Evolutionary conservation across 495 filamentous ascomycete genomes (phyloP).

Genomic region (Penicillium taxi): DNA sequence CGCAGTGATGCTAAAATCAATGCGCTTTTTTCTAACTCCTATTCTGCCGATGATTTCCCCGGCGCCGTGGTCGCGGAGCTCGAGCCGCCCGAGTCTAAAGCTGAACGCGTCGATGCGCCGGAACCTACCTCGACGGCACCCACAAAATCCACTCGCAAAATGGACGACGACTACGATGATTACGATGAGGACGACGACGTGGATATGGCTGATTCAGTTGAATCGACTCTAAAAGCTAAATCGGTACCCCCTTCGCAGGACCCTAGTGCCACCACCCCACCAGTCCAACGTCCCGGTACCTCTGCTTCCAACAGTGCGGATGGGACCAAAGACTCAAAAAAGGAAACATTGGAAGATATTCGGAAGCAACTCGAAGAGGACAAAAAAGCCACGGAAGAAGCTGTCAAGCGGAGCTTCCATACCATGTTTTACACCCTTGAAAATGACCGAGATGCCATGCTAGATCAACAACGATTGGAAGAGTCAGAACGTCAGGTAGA

Average conservation of each 20-base stretch:
- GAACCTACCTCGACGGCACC: slow-evolving; percentile 32
- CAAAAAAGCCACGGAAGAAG: slow-evolving; percentile 86
- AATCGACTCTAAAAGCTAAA: slow-evolving; percentile 56
- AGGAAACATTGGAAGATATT: slow-evolving; percentile 69
- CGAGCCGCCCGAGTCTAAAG: slow-evolving; percentile 22
- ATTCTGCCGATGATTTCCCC: slow-evolving; percentile 26
- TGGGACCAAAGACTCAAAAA: slow-evolving; percentile 40
- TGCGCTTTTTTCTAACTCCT: slow-evolving; percentile 46
- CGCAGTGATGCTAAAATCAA: slow-evolving; percentile 54
- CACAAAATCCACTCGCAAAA: slow-evolving; percentile 58
- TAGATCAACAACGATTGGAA: slow-evolving; percentile 94
- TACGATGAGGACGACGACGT: slow-evolving; percentile 81
- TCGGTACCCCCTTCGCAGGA: slow-evolving; percentile 36
- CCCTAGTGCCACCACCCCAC: slow-evolving; percentile 21
- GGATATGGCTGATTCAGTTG: slow-evolving; percentile 45
- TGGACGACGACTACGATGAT: slow-evolving; percentile 75
- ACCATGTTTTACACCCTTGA: slow-evolving; percentile 92
- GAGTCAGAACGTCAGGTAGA: slow-evolving; percentile 94
- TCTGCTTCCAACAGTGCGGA: slow-evolving; percentile 24
- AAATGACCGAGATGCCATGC: slow-evolving; percentile 89
- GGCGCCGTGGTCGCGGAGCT: slow-evolving; percentile 21
- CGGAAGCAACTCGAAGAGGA: slow-evolving; percentile 91
- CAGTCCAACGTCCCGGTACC: slow-evolving; percentile 20
- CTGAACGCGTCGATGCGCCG: slow-evolving; percentile 35
- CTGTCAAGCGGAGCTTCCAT: slow-evolving; percentile 80